Base-by-base conservation (phyloP, 306 rosid species). In the Prosopis cineraria region DNA sequence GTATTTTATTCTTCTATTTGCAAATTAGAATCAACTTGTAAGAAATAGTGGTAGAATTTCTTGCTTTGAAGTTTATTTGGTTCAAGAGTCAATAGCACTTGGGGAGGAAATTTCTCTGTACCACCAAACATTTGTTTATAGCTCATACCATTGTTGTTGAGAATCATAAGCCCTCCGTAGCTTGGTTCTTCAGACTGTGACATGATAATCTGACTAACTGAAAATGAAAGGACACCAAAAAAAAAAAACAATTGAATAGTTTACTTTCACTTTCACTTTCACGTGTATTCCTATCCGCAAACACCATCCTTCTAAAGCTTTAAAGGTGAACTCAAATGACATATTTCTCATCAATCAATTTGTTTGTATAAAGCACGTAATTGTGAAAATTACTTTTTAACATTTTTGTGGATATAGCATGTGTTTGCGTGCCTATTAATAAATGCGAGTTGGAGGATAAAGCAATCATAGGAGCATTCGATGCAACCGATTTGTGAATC, bases 1-100 rank as follows among this genome's bases (percentile, higher is more conserved):
- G 17, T 77, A 68, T 25, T 78, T 81, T 80, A 76, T 65, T 76
- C 50, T 68, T 48, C 53, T 34, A 19, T 72, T 45, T 34, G 73
- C 70, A 67, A 22, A 47, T 53, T 22, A 59, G 11, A 43, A 75
- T 60, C 59, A 78, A 60, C 80, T 63, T 83, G 83, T 81, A 79
- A 74, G 80, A 52, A 71, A 71, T 74, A 81, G 88, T 62, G 19
- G 45, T 84, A 52, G 82, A 79, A 16, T 11, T 37, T 37, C 6
- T 12, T 55, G 0, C 13, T 53, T 20, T 9, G 3, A 34, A 33
- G 60, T 43, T 58, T 9, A 34, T 55, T n/a, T 75, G 11, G 20
- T 27, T 68, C 3, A 75, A 37, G 52, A 58, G 79, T 81, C 66
- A 74, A 74, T 45, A 68, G 47, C 75, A 67, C 79, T 43, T 55